Percentiles rank a stretch among this genome's conserved stretches.
These are phyloP conservation scores for Viola pubescens DNA, from an alignment of 441 rosid genomes.

Conservation along the genomic window DNA sequence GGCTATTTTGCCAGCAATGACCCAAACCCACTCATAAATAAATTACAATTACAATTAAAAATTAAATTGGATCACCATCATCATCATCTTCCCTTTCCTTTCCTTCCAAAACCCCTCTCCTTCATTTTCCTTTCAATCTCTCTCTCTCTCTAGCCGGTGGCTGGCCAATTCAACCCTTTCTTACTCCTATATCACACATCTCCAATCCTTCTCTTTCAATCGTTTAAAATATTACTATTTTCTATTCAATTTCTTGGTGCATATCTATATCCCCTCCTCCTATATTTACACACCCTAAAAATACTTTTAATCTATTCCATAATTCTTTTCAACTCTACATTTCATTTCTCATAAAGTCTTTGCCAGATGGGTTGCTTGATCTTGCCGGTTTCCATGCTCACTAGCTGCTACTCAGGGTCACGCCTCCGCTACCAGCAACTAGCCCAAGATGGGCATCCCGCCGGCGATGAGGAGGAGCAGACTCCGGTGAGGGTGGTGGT, in stretches of 20 bases:
- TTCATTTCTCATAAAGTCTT: not conserved
- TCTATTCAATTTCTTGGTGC: not conserved
- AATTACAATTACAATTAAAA: not conserved
- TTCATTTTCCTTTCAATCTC: not conserved
- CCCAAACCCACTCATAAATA: not conserved
- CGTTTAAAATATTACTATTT: not conserved
- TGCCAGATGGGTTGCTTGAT: slow-evolving; percentile 57
- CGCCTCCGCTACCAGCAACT: slow-evolving; percentile 41
- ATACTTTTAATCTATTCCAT: not conserved
- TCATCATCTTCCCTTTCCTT: not conserved
- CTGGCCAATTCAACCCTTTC: slow-evolving; percentile 30
- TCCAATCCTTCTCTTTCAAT: not conserved
- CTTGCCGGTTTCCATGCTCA: slow-evolving; percentile 39
- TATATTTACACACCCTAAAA: no score
- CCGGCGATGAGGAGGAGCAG: slow-evolving; percentile 17
- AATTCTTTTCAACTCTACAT: not conserved
- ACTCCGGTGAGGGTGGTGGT: slow-evolving; percentile 52
- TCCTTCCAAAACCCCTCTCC: slow-evolving; percentile 11
- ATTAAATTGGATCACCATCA: no score
- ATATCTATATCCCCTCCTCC: not conserved
- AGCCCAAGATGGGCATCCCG: slow-evolving; percentile 16
- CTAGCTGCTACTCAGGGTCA: slow-evolving; percentile 29
- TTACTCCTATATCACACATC: not conserved
- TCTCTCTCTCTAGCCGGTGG: slow-evolving; percentile 26
- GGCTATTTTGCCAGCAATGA: not conserved